Evolutionary conservation across 805 yeast genomes (phyloP), one percentile per base, ranked within the genome.

Genomic region (Saccharomycopsis vini): DNA sequence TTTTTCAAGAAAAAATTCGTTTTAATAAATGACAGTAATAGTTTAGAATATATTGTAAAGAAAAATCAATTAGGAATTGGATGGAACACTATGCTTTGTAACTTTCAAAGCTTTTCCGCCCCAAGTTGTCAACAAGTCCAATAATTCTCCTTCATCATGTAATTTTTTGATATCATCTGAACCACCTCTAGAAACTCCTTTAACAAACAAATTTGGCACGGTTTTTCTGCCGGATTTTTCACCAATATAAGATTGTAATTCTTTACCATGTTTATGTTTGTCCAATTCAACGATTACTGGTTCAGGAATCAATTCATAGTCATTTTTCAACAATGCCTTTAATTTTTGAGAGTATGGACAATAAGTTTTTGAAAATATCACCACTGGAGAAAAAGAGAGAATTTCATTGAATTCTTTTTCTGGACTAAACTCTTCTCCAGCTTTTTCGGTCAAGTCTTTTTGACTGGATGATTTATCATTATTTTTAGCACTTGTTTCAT

Each of bases 151-250:
- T 1, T 69, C 64, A 18, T 69, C 66, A 55, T 85, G 88, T 45
- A 86, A 63, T 28, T 64, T 68, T 21, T 61, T 67, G 59, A 92
- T 75, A 44, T 89, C 97, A 60, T 87, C 96, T 33, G 77, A 76
- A 2, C 98, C 98, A 32, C 98, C 98, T 52, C 83, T 72, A 39
- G 90, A 79, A 21, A 72, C 60, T 6, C 83, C 81, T 44, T 79
- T 81, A 43, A 90, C 73, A 43, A 86, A 68, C 18, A 92, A 73
- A 58, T 92, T 92, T 21, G 98, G 98, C 12, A 92, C 98, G 0
- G 97, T 90, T 23, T 64, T 64, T 53, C 96, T 77, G 5, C 92
- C 94, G 3, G 95, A 77, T 45, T 71, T 61, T 40, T 70, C 66
- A 15, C 71, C 81, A 42, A 92, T 69, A 60, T 81, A 81, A 15